These are phyloP conservation scores for Amoebophrya sp. DNA, from an alignment of 169 alveolate species.

Conservation along the genomic window DNA sequence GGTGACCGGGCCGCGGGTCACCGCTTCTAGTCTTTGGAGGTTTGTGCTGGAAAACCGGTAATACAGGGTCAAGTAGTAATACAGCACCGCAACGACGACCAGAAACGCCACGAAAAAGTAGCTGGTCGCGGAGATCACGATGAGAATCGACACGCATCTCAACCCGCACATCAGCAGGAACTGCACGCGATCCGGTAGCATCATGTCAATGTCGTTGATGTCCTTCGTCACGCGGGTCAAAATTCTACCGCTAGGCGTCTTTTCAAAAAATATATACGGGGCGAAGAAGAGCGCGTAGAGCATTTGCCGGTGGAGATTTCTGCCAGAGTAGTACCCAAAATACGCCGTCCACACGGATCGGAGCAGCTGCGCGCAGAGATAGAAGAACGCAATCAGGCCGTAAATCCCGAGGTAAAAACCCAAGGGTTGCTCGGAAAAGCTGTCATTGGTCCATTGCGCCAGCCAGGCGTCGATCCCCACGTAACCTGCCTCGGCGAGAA, in stretches of 20 bases:
- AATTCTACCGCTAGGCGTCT: neutral
- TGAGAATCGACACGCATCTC: neutral
- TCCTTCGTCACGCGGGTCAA: conserved; percentile 12
- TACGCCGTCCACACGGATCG: neutral
- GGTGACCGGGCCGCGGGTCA: neutral
- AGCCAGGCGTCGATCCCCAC: neutral
- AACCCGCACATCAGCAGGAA: neutral
- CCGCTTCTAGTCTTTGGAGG: neutral
- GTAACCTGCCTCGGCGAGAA: neutral
- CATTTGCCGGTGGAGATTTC: neutral
- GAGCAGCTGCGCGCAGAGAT: neutral
- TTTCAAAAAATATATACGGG: neutral
- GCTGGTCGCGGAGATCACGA: neutral
- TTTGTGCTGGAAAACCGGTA: neutral
- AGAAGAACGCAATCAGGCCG: neutral
- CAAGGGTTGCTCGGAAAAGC: neutral
- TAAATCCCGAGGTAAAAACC: neutral
- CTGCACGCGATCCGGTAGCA: neutral
- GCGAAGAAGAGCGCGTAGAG: neutral
- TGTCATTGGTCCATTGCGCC: neutral
- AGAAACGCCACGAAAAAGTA: neutral
- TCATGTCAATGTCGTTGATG: neutral
- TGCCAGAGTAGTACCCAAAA: neutral
- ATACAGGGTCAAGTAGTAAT: neutral
- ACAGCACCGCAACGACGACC: neutral